Evolutionary conservation across 345 rosid species (phyloP), one percentile per base, ranked within the genome.

Genomic region (Salix exigua): DNA sequence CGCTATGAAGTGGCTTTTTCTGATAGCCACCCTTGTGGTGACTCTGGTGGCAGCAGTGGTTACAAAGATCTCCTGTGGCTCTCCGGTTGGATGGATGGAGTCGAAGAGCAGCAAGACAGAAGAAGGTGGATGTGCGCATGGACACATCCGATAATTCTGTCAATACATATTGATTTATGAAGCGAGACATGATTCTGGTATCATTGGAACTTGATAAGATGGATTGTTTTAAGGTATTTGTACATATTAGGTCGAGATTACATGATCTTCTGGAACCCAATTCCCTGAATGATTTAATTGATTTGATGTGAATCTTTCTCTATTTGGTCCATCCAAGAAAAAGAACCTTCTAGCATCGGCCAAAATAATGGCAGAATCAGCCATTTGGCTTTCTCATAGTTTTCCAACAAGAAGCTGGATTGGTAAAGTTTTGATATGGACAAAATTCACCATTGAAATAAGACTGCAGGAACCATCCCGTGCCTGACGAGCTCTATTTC

Each of bases 11-110:
- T 72, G 77, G 90, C 55, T 88, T 83, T 75, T 90, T 84, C 67
- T 89, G 68, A 64, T 75, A 7, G 66, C 86, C 68, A 66, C 81
- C 79, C 40, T 88, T 40, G 30, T 70, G 62, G 82, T 72, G 73
- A 82, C 83, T 68, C 30, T 87, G 53, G 38, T 80, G 5, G 86
- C 87, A 40, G 83, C 73, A n/a, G 58, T 40, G 96, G 97, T n/a
- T 90, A 91, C 84, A 90, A 91, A 75, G 97, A 92, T 65, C 88
- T 95, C 26, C 61, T 95, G 77, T 76, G 84, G 87, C 96, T 95
- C 26, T 85, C 89, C 0, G 91, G 91, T 80, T 93, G 97, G 97
- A 95, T 95, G 97, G 90, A 92, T 77, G 93, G 88, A 85, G 72
- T 88, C 9, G 99, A 91, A 65, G 89, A 72, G 51, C 53, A n/a